A percentile compares a stretch with the other conserved stretches of the same genome.
Conservation (phyloP, 176 grass and related monocot genomes). For the Puya raimondii region DNA sequence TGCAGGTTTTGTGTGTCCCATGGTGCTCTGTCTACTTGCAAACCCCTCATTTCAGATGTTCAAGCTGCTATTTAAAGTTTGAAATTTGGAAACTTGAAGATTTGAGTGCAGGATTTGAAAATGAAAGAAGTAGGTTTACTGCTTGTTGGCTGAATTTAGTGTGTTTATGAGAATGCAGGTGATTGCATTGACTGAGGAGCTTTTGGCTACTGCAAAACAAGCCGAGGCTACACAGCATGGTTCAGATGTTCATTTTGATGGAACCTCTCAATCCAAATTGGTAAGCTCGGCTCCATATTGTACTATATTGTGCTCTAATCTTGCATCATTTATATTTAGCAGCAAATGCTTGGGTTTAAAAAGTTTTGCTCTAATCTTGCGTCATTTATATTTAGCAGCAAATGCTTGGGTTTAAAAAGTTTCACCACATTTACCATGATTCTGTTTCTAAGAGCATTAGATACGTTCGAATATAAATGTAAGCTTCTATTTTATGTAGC, state of each 20-base stretch:
- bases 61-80: slow-evolving; percentile 65
- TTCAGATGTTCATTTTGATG: slow-evolving; percentile 18
- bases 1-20: slow-evolving; percentile 66
- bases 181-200: slow-evolving; percentile 71
- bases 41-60: slow-evolving; percentile 54
- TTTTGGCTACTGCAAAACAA: slow-evolving; percentile 69
- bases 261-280: neutral
- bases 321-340: neutral
- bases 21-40: slow-evolving; percentile 43
- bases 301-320: neutral
- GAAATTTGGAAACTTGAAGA: slow-evolving; percentile 27
- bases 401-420: neutral
- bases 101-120: slow-evolving; percentile 20
- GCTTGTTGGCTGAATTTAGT: slow-evolving; percentile 21
- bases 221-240: slow-evolving; percentile 30
- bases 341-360: neutral
- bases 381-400: neutral
- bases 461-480: too few relatives aligned
- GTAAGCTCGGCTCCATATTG: neutral
- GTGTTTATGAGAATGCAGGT: slow-evolving; percentile 36
- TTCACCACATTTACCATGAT: too few relatives aligned
- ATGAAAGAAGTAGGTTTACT: slow-evolving; percentile 2
- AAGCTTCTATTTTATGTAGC: too few relatives aligned
- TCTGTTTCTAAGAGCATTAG: too few relatives aligned
- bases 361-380: too few relatives aligned